Conservation (phyloP, 2,329 filamentous ascomycete species). For the Pseudogymnoascus verrucosus region DNA sequence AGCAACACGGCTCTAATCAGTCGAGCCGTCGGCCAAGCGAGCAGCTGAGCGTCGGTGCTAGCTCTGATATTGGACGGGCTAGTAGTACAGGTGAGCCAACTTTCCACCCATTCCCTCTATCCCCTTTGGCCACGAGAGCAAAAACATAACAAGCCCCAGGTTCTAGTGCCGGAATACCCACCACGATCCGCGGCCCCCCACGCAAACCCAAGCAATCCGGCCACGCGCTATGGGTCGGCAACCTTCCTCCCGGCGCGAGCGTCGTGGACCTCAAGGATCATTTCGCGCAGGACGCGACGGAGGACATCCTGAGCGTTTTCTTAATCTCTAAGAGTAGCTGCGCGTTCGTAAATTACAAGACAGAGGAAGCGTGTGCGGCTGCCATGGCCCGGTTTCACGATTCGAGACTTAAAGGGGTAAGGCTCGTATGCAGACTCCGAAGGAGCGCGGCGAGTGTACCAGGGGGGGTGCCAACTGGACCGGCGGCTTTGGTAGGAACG, state of each 20-base stretch:
- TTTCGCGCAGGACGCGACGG: constrained; percentile 69
- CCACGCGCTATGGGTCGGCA: constrained; percentile 93
- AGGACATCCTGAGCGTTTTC: constrained; percentile 79
- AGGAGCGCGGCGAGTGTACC: constrained; percentile 35
- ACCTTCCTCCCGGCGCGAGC: constrained; percentile 75
- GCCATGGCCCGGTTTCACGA: constrained; percentile 85
- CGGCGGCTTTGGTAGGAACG: constrained; percentile 19
- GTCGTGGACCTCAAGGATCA: constrained; percentile 83
- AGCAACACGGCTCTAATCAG: background rate
- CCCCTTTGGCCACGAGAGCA: constrained; percentile 9
- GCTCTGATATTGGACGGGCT: constrained; percentile 12
- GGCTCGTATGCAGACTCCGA: constrained; percentile 76
- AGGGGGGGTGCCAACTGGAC: constrained; percentile 24
- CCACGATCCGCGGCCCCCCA: constrained; percentile 50
- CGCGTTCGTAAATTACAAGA: constrained; percentile 90
- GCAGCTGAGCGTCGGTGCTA: constrained; percentile 11
- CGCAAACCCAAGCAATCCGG: constrained; percentile 64
- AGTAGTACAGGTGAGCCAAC: constrained; percentile 24
- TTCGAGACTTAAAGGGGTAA: constrained; percentile 77
- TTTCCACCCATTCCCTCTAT: background rate
- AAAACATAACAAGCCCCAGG: constrained; percentile 19
- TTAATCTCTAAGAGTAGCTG: constrained; percentile 96
- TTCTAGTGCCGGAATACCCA: constrained; percentile 30
- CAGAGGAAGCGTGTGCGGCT: constrained; percentile 63
- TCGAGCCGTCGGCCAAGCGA: constrained; percentile 16